Evolutionary conservation across 2,329 filamentous ascomycete genomes (phyloP), one percentile per base, ranked within the genome.

Genomic region (Cercospora zeae-maydis): DNA sequence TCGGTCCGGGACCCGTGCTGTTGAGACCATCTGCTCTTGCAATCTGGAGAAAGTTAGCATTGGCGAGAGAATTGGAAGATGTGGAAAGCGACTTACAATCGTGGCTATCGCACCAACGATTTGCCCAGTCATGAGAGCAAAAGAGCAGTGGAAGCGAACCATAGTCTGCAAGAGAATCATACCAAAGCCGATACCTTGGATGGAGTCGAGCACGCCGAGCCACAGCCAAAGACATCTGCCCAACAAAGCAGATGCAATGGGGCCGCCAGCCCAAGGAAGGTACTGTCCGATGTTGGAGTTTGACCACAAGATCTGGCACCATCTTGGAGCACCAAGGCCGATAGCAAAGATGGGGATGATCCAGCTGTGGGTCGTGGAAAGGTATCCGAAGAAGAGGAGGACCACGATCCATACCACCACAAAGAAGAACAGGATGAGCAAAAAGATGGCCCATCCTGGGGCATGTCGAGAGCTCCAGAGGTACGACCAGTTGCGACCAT

Each of bases 231-330:
- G 75, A 60, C 79, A 76, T 45, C 86, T 79, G 1, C 84, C 83
- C 8, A 85, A 74, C 0, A 88, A 72, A 0, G 86, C 84, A 2
- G 83, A 81, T 7, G 81, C 78, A 0, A 83, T 74, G 16, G 82
- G 81, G 2, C 78, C 76, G 39, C 84, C 84, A 6, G 83, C 83
- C 86, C 86, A 88, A 2, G 87, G 87, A 1, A 89, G 75, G 70
- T 83, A 88, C 30, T 81, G 77, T 3, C 85, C 87, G 64, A 87
- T 82, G 10, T 82, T 82, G 7, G 82, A 85, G 5, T 82, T 84
- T 10, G 82, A 83, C 87, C 87, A 89, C 72, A 87, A 84, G 72
- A 88, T 88, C 73, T 89, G 87, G 8, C 82, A 83, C 86, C 86
- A 89, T 63, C 86, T 80, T 1, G 87, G 87, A 3, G 86, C 86